A percentile compares a stretch with the other conserved stretches of the same genome.
phyloP scores from a whole-genome alignment of 148 eudicot species.

The Persicaria tinctoria region DNA sequence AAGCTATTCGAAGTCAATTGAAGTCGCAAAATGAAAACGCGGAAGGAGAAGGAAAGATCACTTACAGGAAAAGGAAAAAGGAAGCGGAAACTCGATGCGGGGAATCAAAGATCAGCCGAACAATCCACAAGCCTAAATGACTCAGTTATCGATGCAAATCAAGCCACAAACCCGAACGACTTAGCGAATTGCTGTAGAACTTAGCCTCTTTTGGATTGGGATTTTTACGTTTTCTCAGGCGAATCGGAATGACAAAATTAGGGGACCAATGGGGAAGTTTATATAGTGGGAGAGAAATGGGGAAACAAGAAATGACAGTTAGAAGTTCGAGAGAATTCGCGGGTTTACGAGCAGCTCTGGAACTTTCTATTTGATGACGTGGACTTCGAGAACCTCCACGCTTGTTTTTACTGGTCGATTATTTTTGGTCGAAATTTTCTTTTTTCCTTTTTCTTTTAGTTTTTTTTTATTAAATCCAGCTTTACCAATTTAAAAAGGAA shows the following conservation, averaged over 20 bases:
- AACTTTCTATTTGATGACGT: conserved; percentile 1
- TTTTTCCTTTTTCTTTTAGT: too few species aligned
- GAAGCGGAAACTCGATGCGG: not conserved
- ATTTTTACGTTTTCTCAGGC: not conserved
- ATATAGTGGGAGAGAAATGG: not conserved
- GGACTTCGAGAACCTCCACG: not conserved
- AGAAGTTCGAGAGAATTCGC: conserved; percentile 12
- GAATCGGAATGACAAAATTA: not conserved
- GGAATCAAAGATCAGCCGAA: not conserved
- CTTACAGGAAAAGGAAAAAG: not conserved
- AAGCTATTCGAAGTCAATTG: not conserved
- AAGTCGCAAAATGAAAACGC: not conserved
- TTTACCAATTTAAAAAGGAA: too few species aligned
- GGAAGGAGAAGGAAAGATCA: not conserved
- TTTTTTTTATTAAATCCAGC: too few species aligned
- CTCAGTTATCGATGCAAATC: conserved; percentile 1
- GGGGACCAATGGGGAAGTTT: not conserved
- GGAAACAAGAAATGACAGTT: not conserved
- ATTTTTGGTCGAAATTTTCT: too few species aligned
- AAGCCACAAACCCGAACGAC: conserved; percentile 2
- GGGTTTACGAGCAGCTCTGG: not conserved
- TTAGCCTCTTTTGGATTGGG: not conserved
- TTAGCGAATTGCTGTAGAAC: not conserved
- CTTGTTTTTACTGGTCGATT: not conserved
- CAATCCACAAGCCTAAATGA: conserved; percentile 4